phyloP scores from a whole-genome alignment of 139 green algal species.

The Haematococcus lacustris region DNA sequence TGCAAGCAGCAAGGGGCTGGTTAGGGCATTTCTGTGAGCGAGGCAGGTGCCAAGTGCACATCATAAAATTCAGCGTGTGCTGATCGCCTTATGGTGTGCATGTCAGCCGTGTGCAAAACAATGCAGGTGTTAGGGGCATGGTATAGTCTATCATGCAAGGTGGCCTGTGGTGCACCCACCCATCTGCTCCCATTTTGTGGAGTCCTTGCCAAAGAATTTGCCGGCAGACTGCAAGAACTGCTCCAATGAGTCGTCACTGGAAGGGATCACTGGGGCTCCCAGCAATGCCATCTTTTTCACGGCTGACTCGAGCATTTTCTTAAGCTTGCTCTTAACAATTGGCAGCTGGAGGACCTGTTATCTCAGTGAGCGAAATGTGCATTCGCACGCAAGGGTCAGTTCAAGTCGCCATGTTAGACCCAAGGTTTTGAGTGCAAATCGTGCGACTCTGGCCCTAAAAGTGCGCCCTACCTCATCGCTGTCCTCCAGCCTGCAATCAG shows the following conservation, averaged over 20 bases:
- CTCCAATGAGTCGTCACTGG: constrained; percentile 42
- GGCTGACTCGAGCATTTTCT: constrained; percentile 28
- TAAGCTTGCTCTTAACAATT: constrained; percentile 35
- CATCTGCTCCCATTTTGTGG: constrained; percentile 50
- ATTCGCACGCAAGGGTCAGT: too few species aligned
- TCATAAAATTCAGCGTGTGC: background rate
- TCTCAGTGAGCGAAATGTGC: background rate
- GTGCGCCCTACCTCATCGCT: constrained; percentile 33
- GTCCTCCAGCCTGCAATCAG: constrained; percentile 33
- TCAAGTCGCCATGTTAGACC: background rate
- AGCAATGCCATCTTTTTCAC: constrained; percentile 34
- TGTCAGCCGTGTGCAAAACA: background rate
- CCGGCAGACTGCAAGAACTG: constrained; percentile 43
- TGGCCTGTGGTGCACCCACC: constrained; percentile 34
- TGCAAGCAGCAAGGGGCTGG: too few species aligned
- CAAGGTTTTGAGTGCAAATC: background rate
- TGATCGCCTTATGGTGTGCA: background rate
- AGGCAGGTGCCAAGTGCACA: too few species aligned
- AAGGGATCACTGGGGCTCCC: constrained; percentile 28
- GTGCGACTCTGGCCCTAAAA: background rate
- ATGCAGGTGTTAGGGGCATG: background rate
- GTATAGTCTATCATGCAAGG: background rate
- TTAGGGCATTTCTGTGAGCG: too few species aligned
- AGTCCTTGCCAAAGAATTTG: constrained; percentile 61
- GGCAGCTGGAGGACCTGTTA: constrained; percentile 54